phyloP scores from a whole-genome alignment of 2,329 filamentous ascomycete species.

The Fusarium subtropicale region DNA sequence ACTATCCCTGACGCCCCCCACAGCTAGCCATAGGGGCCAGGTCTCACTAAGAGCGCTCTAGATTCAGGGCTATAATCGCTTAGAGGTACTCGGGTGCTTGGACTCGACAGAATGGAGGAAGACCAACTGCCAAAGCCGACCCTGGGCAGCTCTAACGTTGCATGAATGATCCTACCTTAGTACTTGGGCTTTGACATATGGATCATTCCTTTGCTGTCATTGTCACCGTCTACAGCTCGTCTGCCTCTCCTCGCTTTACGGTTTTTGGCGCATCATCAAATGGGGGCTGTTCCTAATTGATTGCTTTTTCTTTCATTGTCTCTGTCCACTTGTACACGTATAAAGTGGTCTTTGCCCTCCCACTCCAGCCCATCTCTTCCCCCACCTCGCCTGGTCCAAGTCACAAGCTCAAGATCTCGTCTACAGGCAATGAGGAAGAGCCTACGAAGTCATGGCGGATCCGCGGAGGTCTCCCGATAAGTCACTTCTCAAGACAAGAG shows the following conservation, averaged over 20 bases:
- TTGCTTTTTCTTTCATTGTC: conserved; percentile 2
- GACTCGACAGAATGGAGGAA: conserved; percentile 5
- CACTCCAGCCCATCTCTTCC: conserved; percentile 4
- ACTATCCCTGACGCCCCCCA: neutral
- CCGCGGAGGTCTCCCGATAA: conserved; percentile 50
- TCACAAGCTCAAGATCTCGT: conserved; percentile 17
- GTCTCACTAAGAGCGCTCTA: neutral
- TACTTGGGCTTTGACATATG: neutral
- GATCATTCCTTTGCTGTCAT: conserved; percentile 25
- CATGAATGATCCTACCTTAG: conserved; percentile 26
- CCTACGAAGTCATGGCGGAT: conserved; percentile 58
- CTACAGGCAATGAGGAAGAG: conserved; percentile 49
- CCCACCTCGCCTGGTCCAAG: conserved; percentile 25
- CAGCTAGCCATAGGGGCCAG: conserved; percentile 11
- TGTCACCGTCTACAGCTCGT: conserved; percentile 10
- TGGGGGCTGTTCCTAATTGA: conserved; percentile 6
- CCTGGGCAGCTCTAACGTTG: conserved; percentile 28
- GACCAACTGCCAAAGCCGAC: conserved; percentile 1
- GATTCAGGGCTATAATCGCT: conserved; percentile 5
- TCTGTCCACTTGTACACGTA: conserved; percentile 2
- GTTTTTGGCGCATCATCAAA: conserved; percentile 29
- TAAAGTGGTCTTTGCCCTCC: conserved; percentile 3
- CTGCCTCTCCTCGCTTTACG: conserved; percentile 15
- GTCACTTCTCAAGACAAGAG: conserved; percentile 52
- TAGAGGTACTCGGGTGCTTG: conserved; percentile 30